Percentiles rank a stretch among this genome's conserved stretches.
Evolutionary conservation across 768 basidiomycete species (phyloP).

Genomic region (Naganishia antarctica): DNA sequence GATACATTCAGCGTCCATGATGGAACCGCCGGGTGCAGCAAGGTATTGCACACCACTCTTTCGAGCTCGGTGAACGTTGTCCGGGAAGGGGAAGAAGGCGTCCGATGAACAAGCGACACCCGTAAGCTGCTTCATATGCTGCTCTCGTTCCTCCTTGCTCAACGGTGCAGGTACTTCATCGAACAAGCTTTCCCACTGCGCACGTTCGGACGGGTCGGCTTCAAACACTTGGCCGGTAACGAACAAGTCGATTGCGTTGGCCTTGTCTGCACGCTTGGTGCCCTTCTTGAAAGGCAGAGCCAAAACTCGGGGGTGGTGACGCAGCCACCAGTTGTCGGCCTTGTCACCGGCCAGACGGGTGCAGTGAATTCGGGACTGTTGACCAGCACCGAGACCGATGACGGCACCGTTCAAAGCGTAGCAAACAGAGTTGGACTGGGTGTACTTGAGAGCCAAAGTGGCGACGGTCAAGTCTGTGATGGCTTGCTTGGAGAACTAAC

Average conservation of each 20-base stretch:
- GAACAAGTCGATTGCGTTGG: constrained; percentile 95
- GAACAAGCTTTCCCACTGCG: constrained; percentile 86
- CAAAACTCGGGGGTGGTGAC: constrained; percentile 91
- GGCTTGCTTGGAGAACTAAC: constrained; percentile 70
- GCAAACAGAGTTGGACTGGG: constrained; percentile 97
- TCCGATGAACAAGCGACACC: constrained; percentile 91
- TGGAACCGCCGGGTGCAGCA: constrained; percentile 77
- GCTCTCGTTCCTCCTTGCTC: constrained; percentile 63
- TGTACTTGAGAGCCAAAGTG: constrained; percentile 95
- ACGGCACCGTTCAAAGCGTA: constrained; percentile 89
- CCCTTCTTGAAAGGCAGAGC: constrained; percentile 93
- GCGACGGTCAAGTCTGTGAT: constrained; percentile 91
- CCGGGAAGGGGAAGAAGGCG: constrained; percentile 99
- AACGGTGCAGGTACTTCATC: constrained; percentile 64
- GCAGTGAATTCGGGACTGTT: constrained; percentile 98
- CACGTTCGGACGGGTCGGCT: constrained; percentile 80
- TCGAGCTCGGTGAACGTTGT: constrained; percentile 88
- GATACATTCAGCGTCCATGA: constrained; percentile 96
- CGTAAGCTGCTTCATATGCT: constrained; percentile 68
- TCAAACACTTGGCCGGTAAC: constrained; percentile 71
- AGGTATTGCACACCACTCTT: constrained; percentile 90
- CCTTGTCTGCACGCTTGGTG: constrained; percentile 94
- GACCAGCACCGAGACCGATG: constrained; percentile 93
- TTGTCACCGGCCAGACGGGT: constrained; percentile 95
- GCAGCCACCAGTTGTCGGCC: constrained; percentile 99